Conservation (phyloP, 2,329 filamentous ascomycete species). For the Aureobasidium musti region DNA sequence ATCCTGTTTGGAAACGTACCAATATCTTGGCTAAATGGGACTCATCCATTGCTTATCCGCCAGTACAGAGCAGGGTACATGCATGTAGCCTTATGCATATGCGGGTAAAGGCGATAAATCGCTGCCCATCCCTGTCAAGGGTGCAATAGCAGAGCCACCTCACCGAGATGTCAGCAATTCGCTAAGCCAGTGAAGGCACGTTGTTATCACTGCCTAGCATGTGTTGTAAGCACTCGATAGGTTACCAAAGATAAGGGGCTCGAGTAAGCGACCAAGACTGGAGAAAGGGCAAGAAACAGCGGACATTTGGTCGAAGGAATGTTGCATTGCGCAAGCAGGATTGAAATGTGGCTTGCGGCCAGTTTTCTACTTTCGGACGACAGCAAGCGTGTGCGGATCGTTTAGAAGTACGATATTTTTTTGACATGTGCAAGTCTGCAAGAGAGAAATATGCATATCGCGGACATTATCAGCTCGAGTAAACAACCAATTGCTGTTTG, state of each 20-base stretch:
- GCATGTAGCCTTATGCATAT: slow-evolving; percentile 24
- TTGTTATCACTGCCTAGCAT: not conserved
- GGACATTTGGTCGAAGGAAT: slow-evolving; percentile 20
- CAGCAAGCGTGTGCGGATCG: not conserved
- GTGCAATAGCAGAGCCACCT: slow-evolving; percentile 5
- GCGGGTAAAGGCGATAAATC: slow-evolving; percentile 12
- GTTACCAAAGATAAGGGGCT: not conserved
- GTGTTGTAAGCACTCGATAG: slow-evolving; percentile 6
- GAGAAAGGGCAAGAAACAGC: not conserved
- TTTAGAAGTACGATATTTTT: not conserved
- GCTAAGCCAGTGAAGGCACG: not conserved
- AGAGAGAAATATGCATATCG: slow-evolving; percentile 9
- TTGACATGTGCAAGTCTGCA: not conserved
- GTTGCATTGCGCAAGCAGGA: slow-evolving; percentile 16
- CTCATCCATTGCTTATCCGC: slow-evolving; percentile 2
- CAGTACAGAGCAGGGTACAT: slow-evolving; percentile 6
- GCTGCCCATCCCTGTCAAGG: not conserved
- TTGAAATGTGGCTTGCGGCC: slow-evolving; percentile 3
- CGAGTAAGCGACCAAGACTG: slow-evolving; percentile 2
- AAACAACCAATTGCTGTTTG: not conserved
- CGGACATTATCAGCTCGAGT: not conserved
- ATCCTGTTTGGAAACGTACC: slow-evolving; percentile 6
- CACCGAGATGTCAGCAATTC: slow-evolving; percentile 10
- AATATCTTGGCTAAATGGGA: not conserved
- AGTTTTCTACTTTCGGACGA: slow-evolving; percentile 9